phyloP scores from a whole-genome alignment of 345 rosid species.

The Luvunga scandens region DNA sequence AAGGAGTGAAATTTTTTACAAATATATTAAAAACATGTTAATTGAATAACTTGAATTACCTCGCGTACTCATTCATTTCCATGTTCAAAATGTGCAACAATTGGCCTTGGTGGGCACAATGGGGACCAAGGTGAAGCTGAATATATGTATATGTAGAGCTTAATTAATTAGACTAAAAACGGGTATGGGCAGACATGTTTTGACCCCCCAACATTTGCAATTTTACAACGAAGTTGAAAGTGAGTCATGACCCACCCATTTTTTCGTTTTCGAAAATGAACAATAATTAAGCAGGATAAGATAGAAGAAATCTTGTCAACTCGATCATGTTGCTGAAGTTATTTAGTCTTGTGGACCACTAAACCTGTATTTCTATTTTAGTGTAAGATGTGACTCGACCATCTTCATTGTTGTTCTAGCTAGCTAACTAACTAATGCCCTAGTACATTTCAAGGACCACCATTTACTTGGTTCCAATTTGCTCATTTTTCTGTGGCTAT shows the following conservation, averaged over 20 bases:
- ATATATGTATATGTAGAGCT: neutral
- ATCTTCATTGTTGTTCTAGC: conserved; percentile 16
- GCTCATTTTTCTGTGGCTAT: conserved; percentile 24
- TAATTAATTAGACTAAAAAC: neutral
- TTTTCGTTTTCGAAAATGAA: neutral
- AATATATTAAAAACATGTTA: too few species aligned
- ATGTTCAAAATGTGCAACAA: neutral
- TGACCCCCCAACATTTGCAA: neutral
- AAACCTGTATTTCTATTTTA: conserved; percentile 15
- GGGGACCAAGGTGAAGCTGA: neutral
- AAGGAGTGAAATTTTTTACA: neutral
- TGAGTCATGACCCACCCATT: neutral
- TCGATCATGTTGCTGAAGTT: conserved; percentile 1
- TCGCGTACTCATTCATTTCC: neutral
- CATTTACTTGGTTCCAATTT: conserved; percentile 26
- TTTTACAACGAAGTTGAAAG: neutral
- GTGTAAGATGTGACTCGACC: conserved; percentile 51
- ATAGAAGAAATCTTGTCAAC: conserved; percentile 10
- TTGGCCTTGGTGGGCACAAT: neutral
- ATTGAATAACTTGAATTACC: neutral
- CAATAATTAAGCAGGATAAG: neutral
- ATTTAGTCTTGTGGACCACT: conserved; percentile 26
- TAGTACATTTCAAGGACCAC: conserved; percentile 31
- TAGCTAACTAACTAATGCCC: neutral
- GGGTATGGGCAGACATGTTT: neutral